phyloP scores from a whole-genome alignment of 345 rosid species.

The Sisymbrium altissimum region DNA sequence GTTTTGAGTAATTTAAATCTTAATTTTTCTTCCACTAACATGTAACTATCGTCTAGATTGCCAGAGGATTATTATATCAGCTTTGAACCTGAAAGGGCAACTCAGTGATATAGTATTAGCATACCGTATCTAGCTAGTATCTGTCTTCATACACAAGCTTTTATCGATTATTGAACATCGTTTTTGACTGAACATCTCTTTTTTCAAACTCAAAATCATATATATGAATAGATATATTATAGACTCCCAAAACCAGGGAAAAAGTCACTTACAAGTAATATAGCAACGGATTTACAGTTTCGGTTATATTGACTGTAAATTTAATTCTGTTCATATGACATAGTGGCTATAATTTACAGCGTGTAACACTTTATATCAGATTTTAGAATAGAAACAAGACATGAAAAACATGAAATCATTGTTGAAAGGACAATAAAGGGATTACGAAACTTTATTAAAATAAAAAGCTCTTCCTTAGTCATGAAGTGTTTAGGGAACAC shows the following conservation, averaged over 20 bases:
- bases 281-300: not conserved
- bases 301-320: not conserved
- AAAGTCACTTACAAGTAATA: not conserved
- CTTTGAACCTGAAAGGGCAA: not conserved
- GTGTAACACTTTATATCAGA: not conserved
- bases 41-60: not conserved
- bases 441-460: constrained; percentile 11
- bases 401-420: constrained; percentile 11
- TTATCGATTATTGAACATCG: too few relatives aligned
- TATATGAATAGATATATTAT: too few relatives aligned
- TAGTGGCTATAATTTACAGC: not conserved
- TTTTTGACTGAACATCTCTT: too few relatives aligned
- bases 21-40: not conserved
- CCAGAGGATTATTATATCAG: not conserved
- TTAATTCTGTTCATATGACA: not conserved
- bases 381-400: not conserved
- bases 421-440: constrained; percentile 19
- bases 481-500: constrained; percentile 29
- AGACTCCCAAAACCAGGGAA: not conserved
- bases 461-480: constrained; percentile 29
- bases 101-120: not conserved
- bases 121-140: not conserved
- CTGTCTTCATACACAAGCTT: not conserved
- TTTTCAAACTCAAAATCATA: too few relatives aligned
- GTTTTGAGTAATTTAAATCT: not conserved